Conservation (phyloP, 106 monocot genomes). For the Amphibolis antarctica region DNA sequence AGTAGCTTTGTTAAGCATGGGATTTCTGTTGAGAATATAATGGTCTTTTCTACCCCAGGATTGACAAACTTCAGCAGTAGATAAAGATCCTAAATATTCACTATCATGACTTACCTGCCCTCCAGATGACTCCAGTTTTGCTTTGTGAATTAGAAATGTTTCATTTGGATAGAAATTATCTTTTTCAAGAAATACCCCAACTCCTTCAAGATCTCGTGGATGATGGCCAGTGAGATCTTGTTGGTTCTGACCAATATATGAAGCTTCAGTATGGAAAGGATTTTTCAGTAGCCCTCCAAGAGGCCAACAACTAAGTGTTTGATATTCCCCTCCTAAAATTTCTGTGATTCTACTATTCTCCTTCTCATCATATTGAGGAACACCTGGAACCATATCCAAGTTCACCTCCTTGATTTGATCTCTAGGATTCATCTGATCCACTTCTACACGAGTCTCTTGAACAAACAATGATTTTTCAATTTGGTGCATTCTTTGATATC, state of each 20-base stretch:
- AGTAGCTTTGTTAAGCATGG: conserved; percentile 31
- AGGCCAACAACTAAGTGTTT: conserved; percentile 40
- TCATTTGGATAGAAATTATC: conserved; percentile 16
- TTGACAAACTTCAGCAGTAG: neutral
- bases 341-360: neutral
- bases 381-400: conserved; percentile 4
- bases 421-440: neutral
- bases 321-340: conserved; percentile 14
- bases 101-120: neutral
- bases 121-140: neutral
- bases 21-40: conserved; percentile 56
- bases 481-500: conserved; percentile 9
- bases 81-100: conserved; percentile 3
- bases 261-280: conserved; percentile 29
- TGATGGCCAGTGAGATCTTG: neutral
- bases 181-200: conserved; percentile 4
- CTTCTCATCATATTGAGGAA: conserved; percentile 2
- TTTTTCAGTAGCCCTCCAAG: conserved; percentile 39
- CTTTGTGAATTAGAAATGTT: conserved; percentile 13
- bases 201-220: neutral
- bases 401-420: conserved; percentile 9
- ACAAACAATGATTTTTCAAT: conserved; percentile 12
- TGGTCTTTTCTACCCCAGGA: conserved; percentile 12
- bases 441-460: neutral
- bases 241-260: conserved; percentile 2